Conservation (phyloP, 139 green algal genomes). For the Zygnema circumcarinatum region DNA sequence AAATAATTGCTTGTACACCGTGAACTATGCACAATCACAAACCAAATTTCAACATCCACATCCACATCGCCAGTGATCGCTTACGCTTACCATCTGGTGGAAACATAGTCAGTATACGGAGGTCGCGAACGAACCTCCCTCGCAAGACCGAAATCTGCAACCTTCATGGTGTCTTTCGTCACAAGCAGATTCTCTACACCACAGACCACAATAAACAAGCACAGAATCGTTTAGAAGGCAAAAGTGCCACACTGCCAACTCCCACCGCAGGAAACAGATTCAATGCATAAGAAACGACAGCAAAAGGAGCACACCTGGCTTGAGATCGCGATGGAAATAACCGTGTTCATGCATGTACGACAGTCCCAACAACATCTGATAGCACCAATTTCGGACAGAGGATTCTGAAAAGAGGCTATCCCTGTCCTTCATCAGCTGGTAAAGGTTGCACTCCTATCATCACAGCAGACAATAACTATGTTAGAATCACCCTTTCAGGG, state of each 20-base stretch:
- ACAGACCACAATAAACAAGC: not conserved
- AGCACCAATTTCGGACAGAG: conserved; percentile 83
- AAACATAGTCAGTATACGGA: conserved; percentile 96
- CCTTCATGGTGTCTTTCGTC: conserved; percentile 79
- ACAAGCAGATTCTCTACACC: conserved; percentile 91
- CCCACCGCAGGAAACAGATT: no score
- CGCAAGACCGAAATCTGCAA: conserved; percentile 96
- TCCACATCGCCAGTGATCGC: no score
- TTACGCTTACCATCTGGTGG: conserved; percentile 83
- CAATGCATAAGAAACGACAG: no score
- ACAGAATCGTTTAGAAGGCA: no score
- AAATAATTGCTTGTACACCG: no score
- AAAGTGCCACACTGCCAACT: no score
- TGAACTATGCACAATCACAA: no score
- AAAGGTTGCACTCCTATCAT: conserved; percentile 78
- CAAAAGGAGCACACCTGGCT: conserved; percentile 67
- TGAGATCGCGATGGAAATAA: conserved; percentile 97
- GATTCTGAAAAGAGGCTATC: conserved; percentile 82
- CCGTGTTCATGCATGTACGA: conserved; percentile 94
- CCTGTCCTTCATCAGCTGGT: conserved; percentile 92
- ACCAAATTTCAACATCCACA: no score
- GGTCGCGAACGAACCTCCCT: conserved; percentile 83
- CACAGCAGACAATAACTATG: conserved; percentile 6
- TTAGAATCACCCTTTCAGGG: no score
- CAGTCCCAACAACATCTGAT: conserved; percentile 85